Percentiles rank a stretch among this genome's conserved stretches.
phyloP scores from a whole-genome alignment of 2,329 filamentous ascomycete genomes.

The Neopestalotiopsis sp. region DNA sequence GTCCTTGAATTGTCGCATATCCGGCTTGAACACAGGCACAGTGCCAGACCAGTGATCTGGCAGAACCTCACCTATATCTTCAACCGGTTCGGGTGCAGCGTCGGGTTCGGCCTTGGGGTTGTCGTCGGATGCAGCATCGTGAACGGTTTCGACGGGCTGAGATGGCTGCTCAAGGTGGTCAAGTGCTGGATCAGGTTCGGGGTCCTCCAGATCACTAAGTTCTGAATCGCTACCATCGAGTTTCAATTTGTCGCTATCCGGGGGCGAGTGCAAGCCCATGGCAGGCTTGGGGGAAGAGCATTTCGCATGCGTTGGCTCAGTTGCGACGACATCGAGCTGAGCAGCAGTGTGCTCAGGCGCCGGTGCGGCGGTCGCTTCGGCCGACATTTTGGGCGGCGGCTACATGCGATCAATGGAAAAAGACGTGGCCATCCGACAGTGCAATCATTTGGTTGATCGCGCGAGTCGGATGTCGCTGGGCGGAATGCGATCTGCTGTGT shows the following conservation, averaged over 20 bases:
- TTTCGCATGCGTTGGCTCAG: slow-evolving; percentile 30
- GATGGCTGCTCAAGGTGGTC: no score
- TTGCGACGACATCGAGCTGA: slow-evolving; percentile 31
- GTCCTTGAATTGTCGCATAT: slow-evolving; percentile 92
- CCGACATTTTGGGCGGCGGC: slow-evolving; percentile 55
- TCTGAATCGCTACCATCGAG: slow-evolving; percentile 67
- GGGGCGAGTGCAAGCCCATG: slow-evolving; percentile 64
- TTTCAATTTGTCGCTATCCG: slow-evolving; percentile 67
- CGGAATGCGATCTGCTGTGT: neutral
- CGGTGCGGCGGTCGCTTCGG: slow-evolving; percentile 56
- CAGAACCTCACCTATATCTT: slow-evolving; percentile 77
- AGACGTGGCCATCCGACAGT: slow-evolving; percentile 19
- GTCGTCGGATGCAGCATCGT: slow-evolving; percentile 15
- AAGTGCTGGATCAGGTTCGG: slow-evolving; percentile 36
- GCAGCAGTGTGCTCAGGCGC: slow-evolving; percentile 41
- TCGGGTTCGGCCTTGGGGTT: slow-evolving; percentile 27
- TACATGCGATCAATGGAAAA: slow-evolving; percentile 45
- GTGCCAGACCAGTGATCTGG: slow-evolving; percentile 91
- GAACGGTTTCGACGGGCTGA: neutral
- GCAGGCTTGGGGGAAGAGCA: slow-evolving; percentile 42
- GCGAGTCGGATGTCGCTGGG: neutral
- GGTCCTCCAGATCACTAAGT: slow-evolving; percentile 67
- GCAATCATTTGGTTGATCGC: slow-evolving; percentile 8
- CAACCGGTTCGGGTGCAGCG: slow-evolving; percentile 39
- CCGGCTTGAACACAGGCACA: slow-evolving; percentile 93